Evolutionary conservation across 306 rosid genomes (phyloP), one percentile per base, ranked within the genome.

Genomic region (Morella rubra): DNA sequence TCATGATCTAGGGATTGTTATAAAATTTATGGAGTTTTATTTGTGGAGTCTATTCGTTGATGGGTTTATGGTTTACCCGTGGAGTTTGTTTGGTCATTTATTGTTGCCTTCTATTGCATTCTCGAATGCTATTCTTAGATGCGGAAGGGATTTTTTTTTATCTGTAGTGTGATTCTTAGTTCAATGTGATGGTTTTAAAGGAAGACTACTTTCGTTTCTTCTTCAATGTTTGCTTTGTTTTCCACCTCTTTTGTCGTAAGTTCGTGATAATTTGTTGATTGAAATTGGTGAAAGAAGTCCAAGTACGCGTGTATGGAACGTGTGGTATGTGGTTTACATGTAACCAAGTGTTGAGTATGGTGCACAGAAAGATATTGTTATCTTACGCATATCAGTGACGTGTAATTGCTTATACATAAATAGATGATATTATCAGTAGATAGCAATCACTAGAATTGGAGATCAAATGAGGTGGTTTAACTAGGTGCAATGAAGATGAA

Each of bases 1-100:
- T 4, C 18, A 0, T 69, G 67, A 54, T 80, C 79, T 50, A 75
- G 67, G 73, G 55, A 73, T 81, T 76, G 54, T 18, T 53, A 50
- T 72, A 24, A 66, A 42, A 75, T 64, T 46, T 20, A 11, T 44
- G 53, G 7, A 13, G 16, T 41, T 66, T 66, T 66, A 14, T 66
- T 42, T 66, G 49, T 40, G 27, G 50, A 19, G 2, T 41, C 12
- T 65, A 42, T 9, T 66, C 3, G 42, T 66, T 18, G 9, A 66
- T 42, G 50, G 64, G 41, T 22, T 58, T 22, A 41, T 66, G 71
- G 12, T 18, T 44, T 18, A 66, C 22, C 32, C 4, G 0, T 22
- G 16, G 40, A 58, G 40, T 22, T 58, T 10, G 13, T 58, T 32
- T 22, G 24, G 40, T 41, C 27, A 10, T 42, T 66, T 66, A 8